phyloP scores from a whole-genome alignment of 306 rosid genomes.

The Mimosa pudica region DNA sequence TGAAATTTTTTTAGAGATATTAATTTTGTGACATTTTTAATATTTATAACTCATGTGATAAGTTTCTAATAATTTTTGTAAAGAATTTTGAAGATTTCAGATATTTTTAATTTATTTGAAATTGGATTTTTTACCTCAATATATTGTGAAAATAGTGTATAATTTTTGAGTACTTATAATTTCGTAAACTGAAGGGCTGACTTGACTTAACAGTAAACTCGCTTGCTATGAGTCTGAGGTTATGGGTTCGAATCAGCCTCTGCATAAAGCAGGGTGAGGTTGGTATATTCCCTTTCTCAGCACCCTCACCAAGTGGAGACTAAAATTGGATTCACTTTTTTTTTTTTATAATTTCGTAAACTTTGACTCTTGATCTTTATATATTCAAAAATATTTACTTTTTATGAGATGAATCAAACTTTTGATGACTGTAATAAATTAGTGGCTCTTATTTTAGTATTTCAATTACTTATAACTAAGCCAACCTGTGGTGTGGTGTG shows the following conservation, averaged over 20 bases:
- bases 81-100: not conserved
- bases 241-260: too few species aligned
- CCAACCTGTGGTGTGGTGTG: not conserved
- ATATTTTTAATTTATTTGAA: not conserved
- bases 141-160: not conserved
- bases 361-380: not conserved
- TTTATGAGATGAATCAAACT: not conserved
- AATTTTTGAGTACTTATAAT: not conserved
- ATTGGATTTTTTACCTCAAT: not conserved
- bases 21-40: not conserved
- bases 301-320: too few species aligned
- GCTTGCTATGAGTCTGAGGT: too few species aligned
- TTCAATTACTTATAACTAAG: not conserved
- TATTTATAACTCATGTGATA: not conserved
- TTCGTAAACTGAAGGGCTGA: not conserved
- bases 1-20: not conserved
- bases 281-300: too few species aligned
- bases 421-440: not conserved
- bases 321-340: too few species aligned
- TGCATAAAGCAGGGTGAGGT: too few species aligned
- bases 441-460: not conserved
- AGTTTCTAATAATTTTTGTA: not conserved
- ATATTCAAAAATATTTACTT: not conserved
- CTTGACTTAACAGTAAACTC: too few species aligned
- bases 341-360: not conserved